Conservation (phyloP, 2,329 filamentous ascomycete genomes). For the Calonectria crousiana region DNA sequence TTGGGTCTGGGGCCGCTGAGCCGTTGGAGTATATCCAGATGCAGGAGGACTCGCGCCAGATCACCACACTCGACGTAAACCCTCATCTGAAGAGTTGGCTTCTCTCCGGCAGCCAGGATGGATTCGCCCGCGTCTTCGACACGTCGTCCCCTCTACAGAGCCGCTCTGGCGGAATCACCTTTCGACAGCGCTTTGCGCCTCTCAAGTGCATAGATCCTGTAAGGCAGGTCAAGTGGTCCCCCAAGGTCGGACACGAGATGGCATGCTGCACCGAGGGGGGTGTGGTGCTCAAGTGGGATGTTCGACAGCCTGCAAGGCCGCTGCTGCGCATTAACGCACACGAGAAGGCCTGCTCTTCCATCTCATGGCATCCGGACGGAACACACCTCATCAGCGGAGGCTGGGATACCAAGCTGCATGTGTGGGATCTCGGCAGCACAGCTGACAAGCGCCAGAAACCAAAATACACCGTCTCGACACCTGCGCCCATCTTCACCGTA, state of each 20-base stretch:
- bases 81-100: conserved; percentile 69
- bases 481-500: conserved; percentile 69
- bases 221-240: conserved; percentile 75
- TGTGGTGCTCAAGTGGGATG: conserved; percentile 73
- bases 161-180: conserved; percentile 63
- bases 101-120: conserved; percentile 74
- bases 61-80: conserved; percentile 74
- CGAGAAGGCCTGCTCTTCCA: conserved; percentile 69
- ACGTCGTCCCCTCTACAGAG: conserved; percentile 62
- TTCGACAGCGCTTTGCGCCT: conserved; percentile 59
- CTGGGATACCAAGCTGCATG: conserved; percentile 70
- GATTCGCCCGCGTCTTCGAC: conserved; percentile 72
- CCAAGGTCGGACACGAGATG: conserved; percentile 70
- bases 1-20: conserved; percentile 57
- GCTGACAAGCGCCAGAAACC: conserved; percentile 75
- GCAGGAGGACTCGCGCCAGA: conserved; percentile 72
- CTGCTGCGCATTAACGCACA: conserved; percentile 72
- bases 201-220: conserved; percentile 59
- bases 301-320: conserved; percentile 65
- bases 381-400: conserved; percentile 74
- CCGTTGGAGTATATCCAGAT: conserved; percentile 69
- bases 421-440: conserved; percentile 73
- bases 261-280: conserved; percentile 75
- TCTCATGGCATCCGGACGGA: conserved; percentile 77
- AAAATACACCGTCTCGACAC: conserved; percentile 71